Evolutionary conservation across 202 grass and related monocot species (phyloP).

Genomic region (Bolboschoenoplectus hybrid): DNA sequence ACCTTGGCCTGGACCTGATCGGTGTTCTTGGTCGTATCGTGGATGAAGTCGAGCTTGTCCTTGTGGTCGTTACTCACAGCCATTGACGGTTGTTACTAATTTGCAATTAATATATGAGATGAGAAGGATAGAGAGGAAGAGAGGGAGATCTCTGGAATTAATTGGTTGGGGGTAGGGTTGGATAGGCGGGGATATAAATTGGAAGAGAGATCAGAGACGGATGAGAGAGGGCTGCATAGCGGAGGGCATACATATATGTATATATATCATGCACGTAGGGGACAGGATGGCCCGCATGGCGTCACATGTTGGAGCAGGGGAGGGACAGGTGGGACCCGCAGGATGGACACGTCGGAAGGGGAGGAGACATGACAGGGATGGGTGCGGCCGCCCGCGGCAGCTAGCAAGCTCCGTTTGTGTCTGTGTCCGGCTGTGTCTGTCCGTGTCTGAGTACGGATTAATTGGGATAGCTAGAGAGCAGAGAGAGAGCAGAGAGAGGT

Average conservation of each 20-base stretch:
- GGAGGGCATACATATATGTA: slow-evolving; percentile 57
- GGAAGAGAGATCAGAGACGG: neutral
- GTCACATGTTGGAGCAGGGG: slow-evolving; percentile 34
- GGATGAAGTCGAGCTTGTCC: slow-evolving; percentile 82
- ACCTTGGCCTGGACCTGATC: slow-evolving; percentile 63
- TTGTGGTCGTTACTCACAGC: slow-evolving; percentile 62
- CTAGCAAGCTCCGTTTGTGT: neutral
- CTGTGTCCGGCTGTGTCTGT: slow-evolving; percentile 22
- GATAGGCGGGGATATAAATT: neutral
- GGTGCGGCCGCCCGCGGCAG: slow-evolving; percentile 38
- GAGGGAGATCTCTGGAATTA: neutral
- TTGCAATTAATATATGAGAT: neutral
- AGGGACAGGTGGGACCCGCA: slow-evolving; percentile 52
- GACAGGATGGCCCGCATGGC: slow-evolving; percentile 51
- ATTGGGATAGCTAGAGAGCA: neutral
- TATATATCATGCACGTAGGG: slow-evolving; percentile 58
- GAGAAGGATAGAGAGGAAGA: neutral
- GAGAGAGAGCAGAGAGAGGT: neutral
- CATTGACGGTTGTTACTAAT: neutral
- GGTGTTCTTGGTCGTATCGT: slow-evolving; percentile 64
- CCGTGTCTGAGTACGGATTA: slow-evolving; percentile 7
- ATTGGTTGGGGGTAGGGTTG: neutral
- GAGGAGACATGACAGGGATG: slow-evolving; percentile 26
- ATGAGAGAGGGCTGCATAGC: slow-evolving; percentile 34
- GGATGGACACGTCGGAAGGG: slow-evolving; percentile 57